These are phyloP conservation scores for Rossbeevera mucosa DNA, from an alignment of 768 basidiomycete genomes.

Conservation along the genomic window DNA sequence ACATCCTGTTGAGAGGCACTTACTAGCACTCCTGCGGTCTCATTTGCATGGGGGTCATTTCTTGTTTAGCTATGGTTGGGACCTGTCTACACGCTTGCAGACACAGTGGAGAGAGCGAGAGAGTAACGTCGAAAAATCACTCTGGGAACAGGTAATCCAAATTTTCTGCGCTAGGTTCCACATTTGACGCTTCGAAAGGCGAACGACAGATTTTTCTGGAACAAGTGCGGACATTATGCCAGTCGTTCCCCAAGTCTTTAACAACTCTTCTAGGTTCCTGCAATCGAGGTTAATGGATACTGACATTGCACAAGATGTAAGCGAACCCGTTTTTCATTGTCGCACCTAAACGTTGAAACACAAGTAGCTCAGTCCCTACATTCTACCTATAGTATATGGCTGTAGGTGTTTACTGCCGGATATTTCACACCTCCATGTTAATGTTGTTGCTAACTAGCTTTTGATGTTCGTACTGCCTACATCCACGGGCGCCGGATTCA, in stretches of 20 bases:
- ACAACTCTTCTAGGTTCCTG: constrained; percentile 38
- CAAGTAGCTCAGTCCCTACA: constrained; percentile 74
- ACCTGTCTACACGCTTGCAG: constrained; percentile 85
- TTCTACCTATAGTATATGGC: constrained; percentile 91
- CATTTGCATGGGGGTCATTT: constrained; percentile 80
- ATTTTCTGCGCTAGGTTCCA: neutral
- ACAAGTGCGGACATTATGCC: constrained; percentile 43
- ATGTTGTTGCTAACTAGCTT: constrained; percentile 47
- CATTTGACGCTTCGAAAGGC: constrained; percentile 45
- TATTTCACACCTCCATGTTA: neutral
- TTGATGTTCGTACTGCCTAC: constrained; percentile 73
- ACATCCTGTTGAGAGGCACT: constrained; percentile 83
- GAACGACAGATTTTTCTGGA: constrained; percentile 99
- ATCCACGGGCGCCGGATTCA: constrained; percentile 78
- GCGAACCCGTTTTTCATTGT: constrained; percentile 18
- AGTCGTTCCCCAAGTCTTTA: constrained; percentile 3
- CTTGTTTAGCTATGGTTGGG: constrained; percentile 87
- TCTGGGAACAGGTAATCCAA: constrained; percentile 72
- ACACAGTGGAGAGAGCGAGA: constrained; percentile 63
- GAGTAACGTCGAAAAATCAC: constrained; percentile 46
- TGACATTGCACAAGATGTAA: constrained; percentile 60
- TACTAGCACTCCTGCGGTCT: constrained; percentile 79
- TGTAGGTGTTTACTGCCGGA: constrained; percentile 54
- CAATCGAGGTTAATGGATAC: constrained; percentile 59
- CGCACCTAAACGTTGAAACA: constrained; percentile 8